Evolutionary conservation across 1,284 basidiomycete species (phyloP), one percentile per base, ranked within the genome.

Genomic region (Puccinia coronata): DNA sequence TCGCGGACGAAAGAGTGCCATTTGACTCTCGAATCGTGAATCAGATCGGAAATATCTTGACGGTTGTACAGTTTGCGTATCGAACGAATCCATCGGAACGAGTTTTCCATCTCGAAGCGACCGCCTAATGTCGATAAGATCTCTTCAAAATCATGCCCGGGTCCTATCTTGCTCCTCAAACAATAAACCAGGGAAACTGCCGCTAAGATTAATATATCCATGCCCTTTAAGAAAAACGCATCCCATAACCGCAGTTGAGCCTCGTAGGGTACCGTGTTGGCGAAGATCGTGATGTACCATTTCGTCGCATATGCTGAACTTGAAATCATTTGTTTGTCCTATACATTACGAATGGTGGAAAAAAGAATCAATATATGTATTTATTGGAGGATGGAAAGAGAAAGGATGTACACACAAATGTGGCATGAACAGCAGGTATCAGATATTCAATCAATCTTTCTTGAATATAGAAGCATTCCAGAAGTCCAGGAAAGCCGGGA

Each of bases 221-320:
- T 90, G 6, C 97, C 97, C 83, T 98, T 95, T 31, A 96, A 87
- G 69, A 98, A 88, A 85, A 96, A 92, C 0, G 91, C 93, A 86
- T 99, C 96, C 96, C 96, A 99, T 31, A 99, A 86, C 81, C 97
- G 90, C 55, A 99, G 87, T 87, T 98, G 95, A 63, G 92, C 94
- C 87, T 95, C 93, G 86, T 97, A 99, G 18, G 96, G 95, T n/a
- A 99, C 91, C 0, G 92, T 92, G 85, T 97, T 98, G 75, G 95
- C 91, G 63, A 87, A 88, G 23, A 99, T 88, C 1, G 97, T 99
- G 86, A 99, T 99, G 87, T 98, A 99, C 96, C 96, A 99, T 87
- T 98, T 98, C 0, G 96, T 98, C 43, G 95, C 96, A 87, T 96
- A 99, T 23, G 94, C 91, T 55, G 95, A 96, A 3, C 93, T 94